Percentiles rank a stretch among this genome's conserved stretches.
Conservation (phyloP, 176 grass and related monocot genomes). For the Cenchrus americanus region DNA sequence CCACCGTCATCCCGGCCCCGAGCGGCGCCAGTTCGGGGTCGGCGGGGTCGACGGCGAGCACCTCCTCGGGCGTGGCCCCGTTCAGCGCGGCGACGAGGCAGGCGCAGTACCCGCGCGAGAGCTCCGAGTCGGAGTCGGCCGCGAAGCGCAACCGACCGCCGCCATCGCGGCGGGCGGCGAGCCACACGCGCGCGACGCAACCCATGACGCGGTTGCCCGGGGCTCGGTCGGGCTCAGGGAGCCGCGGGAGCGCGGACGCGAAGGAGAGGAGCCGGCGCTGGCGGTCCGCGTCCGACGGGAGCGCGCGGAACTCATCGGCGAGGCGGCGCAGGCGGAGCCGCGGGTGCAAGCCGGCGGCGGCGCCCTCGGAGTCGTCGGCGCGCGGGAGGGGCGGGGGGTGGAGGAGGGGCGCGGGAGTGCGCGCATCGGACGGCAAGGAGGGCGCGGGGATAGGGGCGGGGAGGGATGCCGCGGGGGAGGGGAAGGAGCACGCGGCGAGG, state of each 20-base stretch:
- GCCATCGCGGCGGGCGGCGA: conserved; percentile 26
- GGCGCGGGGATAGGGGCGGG: conserved; percentile 1
- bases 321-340: conserved; percentile 53
- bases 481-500: background rate
- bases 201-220: conserved; percentile 86
- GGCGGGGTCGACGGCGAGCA: conserved; percentile 62
- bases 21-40: conserved; percentile 75
- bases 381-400: conserved; percentile 31
- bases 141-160: conserved; percentile 74
- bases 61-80: conserved; percentile 70
- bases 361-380: conserved; percentile 13
- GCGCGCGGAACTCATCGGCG: conserved; percentile 67
- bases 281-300: conserved; percentile 58
- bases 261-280: conserved; percentile 66
- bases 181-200: conserved; percentile 79
- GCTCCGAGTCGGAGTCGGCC: conserved; percentile 93
- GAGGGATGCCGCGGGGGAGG: background rate
- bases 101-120: conserved; percentile 85
- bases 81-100: conserved; percentile 77
- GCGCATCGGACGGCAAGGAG: conserved; percentile 52
- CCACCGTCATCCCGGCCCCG: conserved; percentile 36
- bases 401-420: conserved; percentile 30
- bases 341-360: background rate
- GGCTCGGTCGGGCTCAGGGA: conserved; percentile 55
- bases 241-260: conserved; percentile 66